Conservation (phyloP, 805 yeast genomes). For the Blastobotrys peoriensis region DNA sequence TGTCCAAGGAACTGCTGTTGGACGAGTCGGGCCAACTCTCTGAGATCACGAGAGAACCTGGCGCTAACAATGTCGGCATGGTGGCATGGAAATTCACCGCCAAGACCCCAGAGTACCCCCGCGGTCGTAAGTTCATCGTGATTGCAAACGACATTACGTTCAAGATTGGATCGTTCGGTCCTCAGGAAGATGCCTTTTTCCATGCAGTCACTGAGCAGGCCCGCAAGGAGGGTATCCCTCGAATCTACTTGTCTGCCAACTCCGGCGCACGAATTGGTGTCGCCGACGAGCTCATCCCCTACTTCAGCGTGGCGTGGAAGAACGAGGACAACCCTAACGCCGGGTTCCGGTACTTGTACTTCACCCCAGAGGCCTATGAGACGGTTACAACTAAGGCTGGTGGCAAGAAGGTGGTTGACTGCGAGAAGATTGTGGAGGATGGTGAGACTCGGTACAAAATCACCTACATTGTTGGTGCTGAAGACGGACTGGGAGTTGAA, state of each 20-base stretch:
- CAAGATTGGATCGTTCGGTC: conserved; percentile 98
- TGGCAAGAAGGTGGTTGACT: conserved; percentile 48
- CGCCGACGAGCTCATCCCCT: conserved; percentile 91
- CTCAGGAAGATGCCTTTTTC: conserved; percentile 89
- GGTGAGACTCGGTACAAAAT: conserved; percentile 82
- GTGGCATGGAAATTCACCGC: conserved; percentile 89
- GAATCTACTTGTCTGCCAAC: conserved; percentile 94
- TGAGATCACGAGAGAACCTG: conserved; percentile 91
- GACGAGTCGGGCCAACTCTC: conserved; percentile 77
- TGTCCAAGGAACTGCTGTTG: conserved; percentile 72
- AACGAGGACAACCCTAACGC: conserved; percentile 65
- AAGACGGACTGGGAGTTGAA: conserved; percentile 97
- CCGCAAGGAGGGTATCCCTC: conserved; percentile 84
- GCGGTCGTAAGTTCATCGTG: conserved; percentile 87
- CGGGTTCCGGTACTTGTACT: conserved; percentile 87
- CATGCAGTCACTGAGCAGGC: conserved; percentile 90
- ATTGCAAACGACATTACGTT: conserved; percentile 96
- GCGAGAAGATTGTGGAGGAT: conserved; percentile 74
- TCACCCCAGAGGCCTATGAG: conserved; percentile 62
- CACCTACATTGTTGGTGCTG: conserved; percentile 83
- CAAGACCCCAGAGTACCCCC: conserved; percentile 95
- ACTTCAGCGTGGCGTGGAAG: conserved; percentile 89
- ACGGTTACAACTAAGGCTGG: conserved; percentile 34
- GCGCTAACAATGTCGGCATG: conserved; percentile 95
- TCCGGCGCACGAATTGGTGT: conserved; percentile 99